Base-by-base conservation (phyloP, 176 grass and related monocot species). In the Paspalum notatum region DNA sequence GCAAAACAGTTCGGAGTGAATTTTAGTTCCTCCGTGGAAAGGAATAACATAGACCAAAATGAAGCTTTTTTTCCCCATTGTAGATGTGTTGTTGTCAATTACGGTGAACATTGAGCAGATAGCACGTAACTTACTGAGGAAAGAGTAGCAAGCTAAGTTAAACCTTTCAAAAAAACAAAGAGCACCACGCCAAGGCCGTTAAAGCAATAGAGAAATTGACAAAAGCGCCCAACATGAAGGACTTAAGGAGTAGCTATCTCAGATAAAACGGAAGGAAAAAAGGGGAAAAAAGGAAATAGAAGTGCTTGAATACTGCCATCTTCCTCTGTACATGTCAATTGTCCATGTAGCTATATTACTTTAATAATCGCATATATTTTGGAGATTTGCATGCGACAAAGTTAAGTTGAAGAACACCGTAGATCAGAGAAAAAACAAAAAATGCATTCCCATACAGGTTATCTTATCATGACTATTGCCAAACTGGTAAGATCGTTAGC, bases 311-410 rank as follows among this genome's bases (percentile, higher is more conserved):
- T 72, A 53, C 52, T 18, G 51, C 46, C 52, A 72, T 62, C 40
- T 81, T 78, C 74, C 18, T 68, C 63, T 82, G 67, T 69, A 69
- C 13, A 84, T 22, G 15, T 4, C 50, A 5, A 18, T 56, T 22
- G 15, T 4, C 50, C 8, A 18, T 56, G 14, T 42, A 26, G 17
- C 14, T n/a, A 25, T 21, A 76, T 32, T 32, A n/a, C n/a, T n/a
- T n/a, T n/a, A n/a, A 14, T 13, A 26, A 60, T 60, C 12, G 26
- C 14, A 20, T 10, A 38, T 25, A 26, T 12, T 61, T 61, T 8
- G 14, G 17, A 58, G 58, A 55, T 58, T 59, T 17, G 5, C 13
- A 47, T 62, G 14, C 15, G 21, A 63, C 27, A 38, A 26, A 63
- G 3, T 32, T 3, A 32, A 32, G 32, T 32, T 32, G n/a, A n/a